Percentiles rank a stretch among this genome's conserved stretches.
These are phyloP conservation scores for Ogataea glucozyma DNA, from an alignment of 805 yeast genomes.

Conservation along the genomic window DNA sequence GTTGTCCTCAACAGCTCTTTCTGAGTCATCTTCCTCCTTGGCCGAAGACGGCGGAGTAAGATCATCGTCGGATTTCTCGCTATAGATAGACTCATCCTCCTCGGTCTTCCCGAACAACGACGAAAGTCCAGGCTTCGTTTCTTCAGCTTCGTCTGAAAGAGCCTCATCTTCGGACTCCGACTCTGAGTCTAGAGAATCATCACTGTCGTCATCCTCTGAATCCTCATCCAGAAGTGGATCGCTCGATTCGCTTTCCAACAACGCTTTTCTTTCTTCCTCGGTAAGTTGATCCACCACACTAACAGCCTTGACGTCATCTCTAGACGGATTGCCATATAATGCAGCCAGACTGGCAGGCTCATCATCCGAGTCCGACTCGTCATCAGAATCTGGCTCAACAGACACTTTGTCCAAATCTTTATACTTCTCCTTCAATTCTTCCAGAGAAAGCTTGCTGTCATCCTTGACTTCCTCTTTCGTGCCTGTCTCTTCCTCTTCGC, in stretches of 20 bases:
- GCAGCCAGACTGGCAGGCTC: constrained; percentile 31
- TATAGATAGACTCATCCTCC: constrained; percentile 40
- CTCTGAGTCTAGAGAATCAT: constrained; percentile 22
- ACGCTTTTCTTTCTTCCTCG: constrained; percentile 25
- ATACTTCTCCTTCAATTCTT: constrained; percentile 58
- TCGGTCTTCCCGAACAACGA: constrained; percentile 37
- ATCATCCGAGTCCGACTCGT: constrained; percentile 23
- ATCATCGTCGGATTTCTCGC: constrained; percentile 27
- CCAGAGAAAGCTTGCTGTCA: constrained; percentile 55
- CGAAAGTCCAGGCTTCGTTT: constrained; percentile 32
- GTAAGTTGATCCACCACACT: constrained; percentile 31
- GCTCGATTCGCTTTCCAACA: constrained; percentile 20
- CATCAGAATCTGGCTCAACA: constrained; percentile 19
- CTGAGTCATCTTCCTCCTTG: constrained; percentile 24
- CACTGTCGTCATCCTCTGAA: constrained; percentile 18
- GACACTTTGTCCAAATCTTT: constrained; percentile 38
- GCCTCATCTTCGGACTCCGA: constrained; percentile 19
- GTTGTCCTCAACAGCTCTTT: neutral
- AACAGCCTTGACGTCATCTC: constrained; percentile 7
- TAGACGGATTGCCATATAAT: constrained; percentile 32
- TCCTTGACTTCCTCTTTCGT: constrained; percentile 24
- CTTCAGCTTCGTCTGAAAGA: constrained; percentile 25
- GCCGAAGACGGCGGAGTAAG: constrained; percentile 40
- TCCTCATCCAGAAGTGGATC: constrained; percentile 29
- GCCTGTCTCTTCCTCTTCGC: constrained; percentile 24